Percentiles rank a stretch among this genome's conserved stretches.
These are phyloP conservation scores for Verticillium albo-atrum DNA, from an alignment of 2,329 filamentous ascomycete species.

Conservation along the genomic window DNA sequence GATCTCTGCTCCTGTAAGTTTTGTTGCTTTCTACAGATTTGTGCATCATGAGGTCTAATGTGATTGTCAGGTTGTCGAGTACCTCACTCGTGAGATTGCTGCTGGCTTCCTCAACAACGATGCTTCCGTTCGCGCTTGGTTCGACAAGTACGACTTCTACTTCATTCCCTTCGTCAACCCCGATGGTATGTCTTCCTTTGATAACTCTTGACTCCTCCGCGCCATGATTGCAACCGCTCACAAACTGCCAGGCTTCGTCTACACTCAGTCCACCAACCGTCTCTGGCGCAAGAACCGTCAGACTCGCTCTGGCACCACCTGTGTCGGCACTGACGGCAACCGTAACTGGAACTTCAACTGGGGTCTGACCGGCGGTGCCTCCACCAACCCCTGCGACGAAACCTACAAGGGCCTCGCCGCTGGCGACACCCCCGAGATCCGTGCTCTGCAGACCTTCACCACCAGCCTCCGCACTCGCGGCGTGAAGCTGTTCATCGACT, in stretches of 20 bases:
- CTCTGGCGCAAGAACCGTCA: conserved; percentile 51
- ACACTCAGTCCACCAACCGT: conserved; percentile 44
- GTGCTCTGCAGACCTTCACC: conserved; percentile 32
- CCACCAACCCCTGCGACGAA: conserved; percentile 37
- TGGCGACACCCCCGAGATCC: conserved; percentile 39
- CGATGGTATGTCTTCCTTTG: conserved; percentile 30
- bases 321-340: conserved; percentile 43
- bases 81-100: conserved; percentile 37
- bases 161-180: conserved; percentile 52
- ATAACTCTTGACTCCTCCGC: not conserved
- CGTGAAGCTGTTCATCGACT: conserved; percentile 43
- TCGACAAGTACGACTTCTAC: conserved; percentile 57
- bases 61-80: conserved; percentile 32
- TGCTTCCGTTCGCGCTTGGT: conserved; percentile 26
- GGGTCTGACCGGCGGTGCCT: conserved; percentile 35
- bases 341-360: conserved; percentile 45
- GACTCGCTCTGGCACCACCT: conserved; percentile 23
- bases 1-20: conserved; percentile 41
- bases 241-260: conserved; percentile 37
- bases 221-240: not conserved
- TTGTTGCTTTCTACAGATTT: not conserved
- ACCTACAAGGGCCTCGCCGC: conserved; percentile 31
- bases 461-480: conserved; percentile 21
- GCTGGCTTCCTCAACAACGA: conserved; percentile 26
- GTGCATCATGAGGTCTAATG: conserved; percentile 31